Evolutionary conservation across 768 basidiomycete species (phyloP).

Genomic region (Melanogaster broomeanus): DNA sequence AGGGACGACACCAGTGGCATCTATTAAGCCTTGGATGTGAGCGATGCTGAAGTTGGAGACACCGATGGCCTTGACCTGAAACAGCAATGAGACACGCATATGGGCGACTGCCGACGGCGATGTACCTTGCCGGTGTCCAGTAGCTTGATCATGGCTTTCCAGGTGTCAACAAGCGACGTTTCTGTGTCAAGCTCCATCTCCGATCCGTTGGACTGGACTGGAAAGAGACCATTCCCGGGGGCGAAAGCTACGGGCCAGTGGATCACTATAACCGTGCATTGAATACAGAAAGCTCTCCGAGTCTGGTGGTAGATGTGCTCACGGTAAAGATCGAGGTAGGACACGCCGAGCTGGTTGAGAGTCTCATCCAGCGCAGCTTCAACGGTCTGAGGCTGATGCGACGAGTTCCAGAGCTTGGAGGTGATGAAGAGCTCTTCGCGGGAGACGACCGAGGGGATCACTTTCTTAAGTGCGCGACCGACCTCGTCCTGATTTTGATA

Average conservation of each 20-base stretch:
- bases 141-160: conserved; percentile 77
- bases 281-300: neutral
- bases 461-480: conserved; percentile 71
- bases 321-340: conserved; percentile 85
- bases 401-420: conserved; percentile 81
- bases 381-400: conserved; percentile 64
- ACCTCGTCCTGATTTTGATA: conserved; percentile 83
- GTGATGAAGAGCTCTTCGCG: conserved; percentile 84
- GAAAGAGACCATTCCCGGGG: conserved; percentile 56
- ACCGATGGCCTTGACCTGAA: conserved; percentile 66
- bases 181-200: conserved; percentile 56
- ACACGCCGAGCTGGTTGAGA: conserved; percentile 65
- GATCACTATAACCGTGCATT: conserved; percentile 47
- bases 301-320: conserved; percentile 26
- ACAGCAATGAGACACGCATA: conserved; percentile 4
- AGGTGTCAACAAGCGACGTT: conserved; percentile 73
- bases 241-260: conserved; percentile 81
- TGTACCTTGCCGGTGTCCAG: conserved; percentile 66
- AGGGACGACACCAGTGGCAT: conserved; percentile 72
- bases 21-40: conserved; percentile 65
- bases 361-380: conserved; percentile 79
- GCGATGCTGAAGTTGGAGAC: conserved; percentile 81
- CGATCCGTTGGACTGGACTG: conserved; percentile 47
- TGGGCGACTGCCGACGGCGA: too few relatives aligned
- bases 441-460: conserved; percentile 74